These are phyloP conservation scores for Talaromyces sp. DNA, from an alignment of 2,329 filamentous ascomycete species.

Conservation along the genomic window DNA sequence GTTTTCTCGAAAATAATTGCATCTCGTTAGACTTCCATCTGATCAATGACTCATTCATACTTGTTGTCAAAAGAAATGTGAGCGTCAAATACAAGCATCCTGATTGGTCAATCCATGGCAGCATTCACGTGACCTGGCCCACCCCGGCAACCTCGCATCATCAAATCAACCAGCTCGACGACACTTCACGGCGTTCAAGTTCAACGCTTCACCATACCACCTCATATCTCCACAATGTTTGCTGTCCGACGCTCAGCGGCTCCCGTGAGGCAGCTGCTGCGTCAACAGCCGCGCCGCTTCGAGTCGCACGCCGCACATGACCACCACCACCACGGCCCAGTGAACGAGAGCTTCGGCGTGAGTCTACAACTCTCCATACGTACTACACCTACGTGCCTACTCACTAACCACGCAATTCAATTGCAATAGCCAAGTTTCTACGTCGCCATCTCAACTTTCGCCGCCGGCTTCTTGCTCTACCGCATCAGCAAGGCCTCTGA, in stretches of 20 bases:
- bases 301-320: slow-evolving; percentile 42
- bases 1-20: neutral
- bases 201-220: slow-evolving; percentile 24
- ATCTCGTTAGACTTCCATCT: neutral
- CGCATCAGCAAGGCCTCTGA: slow-evolving; percentile 39
- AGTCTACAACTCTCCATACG: slow-evolving; percentile 25
- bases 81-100: neutral
- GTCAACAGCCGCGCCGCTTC: slow-evolving; percentile 46
- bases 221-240: slow-evolving; percentile 38
- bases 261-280: slow-evolving; percentile 35
- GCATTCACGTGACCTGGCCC: slow-evolving; percentile 6
- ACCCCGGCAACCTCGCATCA: slow-evolving; percentile 11
- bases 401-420: neutral
- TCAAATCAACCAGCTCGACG: slow-evolving; percentile 22
- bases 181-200: neutral
- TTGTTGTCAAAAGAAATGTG: neutral
- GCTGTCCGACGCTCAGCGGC: slow-evolving; percentile 42
- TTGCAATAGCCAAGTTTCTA: slow-evolving; percentile 49
- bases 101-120: slow-evolving; percentile 8
- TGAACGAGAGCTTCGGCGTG: slow-evolving; percentile 49
- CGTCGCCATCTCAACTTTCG: slow-evolving; percentile 44
- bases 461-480: slow-evolving; percentile 45
- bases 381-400: neutral
- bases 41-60: neutral
- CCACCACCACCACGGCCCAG: slow-evolving; percentile 42